Base-by-base conservation (phyloP, 2,329 filamentous ascomycete genomes). In the Biscogniauxia mediterranea region DNA sequence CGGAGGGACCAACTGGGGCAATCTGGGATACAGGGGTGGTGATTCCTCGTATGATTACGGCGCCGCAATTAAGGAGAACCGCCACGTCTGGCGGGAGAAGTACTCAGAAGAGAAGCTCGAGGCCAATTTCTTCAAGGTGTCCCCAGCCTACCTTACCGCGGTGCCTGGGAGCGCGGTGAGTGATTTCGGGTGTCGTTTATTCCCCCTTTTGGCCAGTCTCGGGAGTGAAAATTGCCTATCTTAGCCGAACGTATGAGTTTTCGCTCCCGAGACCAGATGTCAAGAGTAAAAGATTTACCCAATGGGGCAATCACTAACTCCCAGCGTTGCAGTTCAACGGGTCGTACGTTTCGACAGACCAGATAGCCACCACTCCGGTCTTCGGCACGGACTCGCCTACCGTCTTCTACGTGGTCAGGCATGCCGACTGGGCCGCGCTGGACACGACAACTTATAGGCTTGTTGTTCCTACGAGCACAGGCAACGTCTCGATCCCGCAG, bases 1-100 rank as follows among this genome's bases (percentile, higher is more conserved):
- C 66, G 91, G 91, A 15, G 91, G 91, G 5, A 93, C 91, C 0
- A 95, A 94, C 71, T 94, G 91, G 91, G 91, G 91, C 0, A 93
- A 92, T 64, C 74, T 92, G 4, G 89, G 90, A 0, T 85, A 92
- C 66, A 82, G 88, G 9, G 87, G 86, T 11, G 86, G 82, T 2
- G 88, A 88, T 62, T 87, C 83, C 0, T 83, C 81, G 0, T 84
- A 85, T 54, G 83, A 85, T 62, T 85, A 85, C 56, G 82, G 78
- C 7, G 77, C 80, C 7, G 78, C 81, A 6, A 91, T 94, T 57
- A 81, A 83, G 1, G 91, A 95, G 70, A 86, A 90, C 51, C 83
- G 91, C 23, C 83, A 83, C 1, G 78, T 94, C 2, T 77, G 81
- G 26, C 83, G 90, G 1, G 89, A 93, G 71, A 94, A 94, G 73